Conservation (phyloP, 2,329 filamentous ascomycete genomes). For the Fulvia fulva region DNA sequence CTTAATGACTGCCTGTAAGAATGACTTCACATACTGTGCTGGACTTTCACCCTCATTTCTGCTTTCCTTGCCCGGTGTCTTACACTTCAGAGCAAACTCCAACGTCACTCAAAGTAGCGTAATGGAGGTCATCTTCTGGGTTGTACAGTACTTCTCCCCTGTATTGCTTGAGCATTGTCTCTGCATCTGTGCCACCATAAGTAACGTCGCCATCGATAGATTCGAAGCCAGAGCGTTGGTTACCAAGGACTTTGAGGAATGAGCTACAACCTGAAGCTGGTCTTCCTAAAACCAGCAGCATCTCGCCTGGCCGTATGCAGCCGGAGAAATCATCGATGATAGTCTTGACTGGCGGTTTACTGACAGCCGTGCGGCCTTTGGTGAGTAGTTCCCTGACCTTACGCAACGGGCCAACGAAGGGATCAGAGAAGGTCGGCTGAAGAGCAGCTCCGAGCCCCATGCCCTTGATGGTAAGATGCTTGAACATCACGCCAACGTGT, state of each 20-base stretch:
- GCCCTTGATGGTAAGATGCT: conserved; percentile 59
- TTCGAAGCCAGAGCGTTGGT: conserved; percentile 36
- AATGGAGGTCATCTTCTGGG: conserved; percentile 76
- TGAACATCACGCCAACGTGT: conserved; percentile 64
- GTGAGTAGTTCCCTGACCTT: conserved; percentile 50
- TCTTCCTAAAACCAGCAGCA: conserved; percentile 69
- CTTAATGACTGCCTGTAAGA: conserved; percentile 55
- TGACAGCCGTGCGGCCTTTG: conserved; percentile 38
- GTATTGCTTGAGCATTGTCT: conserved; percentile 73
- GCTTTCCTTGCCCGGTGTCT: conserved; percentile 58
- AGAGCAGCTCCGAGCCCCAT: conserved; percentile 58
- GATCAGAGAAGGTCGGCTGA: conserved; percentile 57
- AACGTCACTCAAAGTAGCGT: conserved; percentile 72
- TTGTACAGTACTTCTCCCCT: conserved; percentile 83
- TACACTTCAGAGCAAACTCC: conserved; percentile 69
- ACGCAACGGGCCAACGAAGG: conserved; percentile 55
- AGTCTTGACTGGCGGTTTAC: conserved; percentile 57
- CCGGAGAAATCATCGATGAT: conserved; percentile 66
- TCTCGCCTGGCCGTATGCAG: conserved; percentile 65
- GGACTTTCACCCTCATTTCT: conserved; percentile 56
- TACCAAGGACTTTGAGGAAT: conserved; percentile 59
- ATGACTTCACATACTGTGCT: conserved; percentile 55
- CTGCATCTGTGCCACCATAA: conserved; percentile 37
- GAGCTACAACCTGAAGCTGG: conserved; percentile 70
- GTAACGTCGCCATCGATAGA: conserved; percentile 2